Conservation (phyloP, 257 asterid genomes). For the Sherardia arvensis region DNA sequence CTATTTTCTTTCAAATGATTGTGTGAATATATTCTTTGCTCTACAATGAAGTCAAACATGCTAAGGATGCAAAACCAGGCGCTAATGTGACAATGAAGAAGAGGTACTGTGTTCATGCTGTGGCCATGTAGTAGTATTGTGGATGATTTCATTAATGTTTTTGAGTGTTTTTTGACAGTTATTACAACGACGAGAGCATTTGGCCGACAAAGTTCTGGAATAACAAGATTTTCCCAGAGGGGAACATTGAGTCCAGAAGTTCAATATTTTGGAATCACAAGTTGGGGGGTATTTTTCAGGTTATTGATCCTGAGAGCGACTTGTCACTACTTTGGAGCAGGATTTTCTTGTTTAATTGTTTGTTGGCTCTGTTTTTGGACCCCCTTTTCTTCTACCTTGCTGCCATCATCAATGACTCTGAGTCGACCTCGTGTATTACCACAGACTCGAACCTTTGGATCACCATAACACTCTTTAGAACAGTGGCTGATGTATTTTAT, state of each 20-base stretch:
- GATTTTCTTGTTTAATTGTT: conserved; percentile 59
- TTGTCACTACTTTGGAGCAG: conserved; percentile 69
- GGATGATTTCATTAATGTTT: conserved; percentile 9
- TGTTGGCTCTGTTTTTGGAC: conserved; percentile 72
- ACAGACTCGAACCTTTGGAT: conserved; percentile 63
- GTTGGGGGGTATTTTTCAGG: too few species aligned
- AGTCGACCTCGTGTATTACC: conserved; percentile 54
- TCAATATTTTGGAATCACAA: too few species aligned
- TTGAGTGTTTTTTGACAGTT: conserved; percentile 29
- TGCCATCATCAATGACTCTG: conserved; percentile 35
- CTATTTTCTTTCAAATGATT: neutral
- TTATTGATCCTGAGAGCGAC: conserved; percentile 81
- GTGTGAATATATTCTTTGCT: neutral
- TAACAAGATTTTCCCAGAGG: conserved; percentile 61
- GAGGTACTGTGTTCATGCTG: conserved; percentile 30
- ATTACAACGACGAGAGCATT: conserved; percentile 31
- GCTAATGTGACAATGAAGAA: conserved; percentile 30
- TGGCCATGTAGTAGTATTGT: neutral
- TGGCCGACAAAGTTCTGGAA: conserved; percentile 39
- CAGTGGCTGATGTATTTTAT: conserved; percentile 70
- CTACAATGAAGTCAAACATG: neutral
- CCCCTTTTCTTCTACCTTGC: conserved; percentile 80
- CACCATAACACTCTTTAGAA: conserved; percentile 57
- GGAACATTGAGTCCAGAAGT: conserved; percentile 30
- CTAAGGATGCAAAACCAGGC: neutral